Evolutionary conservation across 2,329 filamentous ascomycete genomes (phyloP).

Genomic region (Verticillium nonalfalfae): DNA sequence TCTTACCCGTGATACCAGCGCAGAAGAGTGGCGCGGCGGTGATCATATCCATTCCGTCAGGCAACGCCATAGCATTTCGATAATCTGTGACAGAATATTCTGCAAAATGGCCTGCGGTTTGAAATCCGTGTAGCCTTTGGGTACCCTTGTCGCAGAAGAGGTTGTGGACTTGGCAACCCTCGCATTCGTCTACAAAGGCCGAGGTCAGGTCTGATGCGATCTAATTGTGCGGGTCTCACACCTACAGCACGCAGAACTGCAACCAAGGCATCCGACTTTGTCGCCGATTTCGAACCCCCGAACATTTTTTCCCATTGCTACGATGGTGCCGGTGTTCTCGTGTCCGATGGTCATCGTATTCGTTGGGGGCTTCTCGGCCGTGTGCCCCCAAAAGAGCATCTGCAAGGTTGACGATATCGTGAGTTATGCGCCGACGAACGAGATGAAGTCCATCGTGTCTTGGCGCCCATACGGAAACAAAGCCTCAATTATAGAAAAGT

Average conservation of each 20-base stretch:
- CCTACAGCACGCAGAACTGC: conserved; percentile 10
- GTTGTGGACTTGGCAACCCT: conserved; percentile 38
- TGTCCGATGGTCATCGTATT: conserved; percentile 27
- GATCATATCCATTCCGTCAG: conserved; percentile 24
- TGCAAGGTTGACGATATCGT: not conserved
- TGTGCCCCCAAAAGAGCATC: conserved; percentile 13
- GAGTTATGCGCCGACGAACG: too few relatives aligned
- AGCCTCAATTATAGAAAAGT: conserved; percentile 6
- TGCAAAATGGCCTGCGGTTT: conserved; percentile 35
- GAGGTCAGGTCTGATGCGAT: conserved; percentile 19
- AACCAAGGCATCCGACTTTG: conserved; percentile 33
- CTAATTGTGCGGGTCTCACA: not conserved
- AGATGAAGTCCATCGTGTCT: too few relatives aligned
- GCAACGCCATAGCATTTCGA: conserved; percentile 33
- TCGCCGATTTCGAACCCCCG: conserved; percentile 36
- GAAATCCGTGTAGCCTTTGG: conserved; percentile 33
- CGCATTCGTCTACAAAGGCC: conserved; percentile 37
- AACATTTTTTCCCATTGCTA: conserved; percentile 20
- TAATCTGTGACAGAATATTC: conserved; percentile 39
- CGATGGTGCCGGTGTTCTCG: conserved; percentile 39
- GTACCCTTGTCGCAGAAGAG: conserved; percentile 28
- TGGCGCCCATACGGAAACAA: not conserved
- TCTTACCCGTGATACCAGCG: conserved; percentile 34
- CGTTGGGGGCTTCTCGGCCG: conserved; percentile 13
- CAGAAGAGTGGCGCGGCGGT: conserved; percentile 37